Percentiles rank a stretch among this genome's conserved stretches.
phyloP scores from a whole-genome alignment of 345 rosid genomes.

The Combretum micranthum region DNA sequence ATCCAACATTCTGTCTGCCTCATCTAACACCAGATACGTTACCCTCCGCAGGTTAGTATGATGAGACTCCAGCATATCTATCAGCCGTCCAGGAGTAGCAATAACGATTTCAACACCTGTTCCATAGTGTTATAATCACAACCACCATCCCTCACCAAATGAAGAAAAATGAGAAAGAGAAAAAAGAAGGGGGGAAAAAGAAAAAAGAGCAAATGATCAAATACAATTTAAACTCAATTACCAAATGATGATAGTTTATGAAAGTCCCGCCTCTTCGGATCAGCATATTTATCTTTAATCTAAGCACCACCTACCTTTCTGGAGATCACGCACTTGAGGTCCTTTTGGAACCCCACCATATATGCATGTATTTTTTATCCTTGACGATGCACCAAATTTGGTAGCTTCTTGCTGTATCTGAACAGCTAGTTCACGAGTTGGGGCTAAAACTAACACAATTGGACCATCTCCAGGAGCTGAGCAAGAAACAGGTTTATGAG shows the following conservation, averaged over 20 bases:
- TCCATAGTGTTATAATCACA: background rate
- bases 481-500: slow-evolving; percentile 7
- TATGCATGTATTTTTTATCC: slow-evolving; percentile 85
- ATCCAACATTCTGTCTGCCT: slow-evolving; percentile 98
- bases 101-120: slow-evolving; percentile 94
- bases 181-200: slow-evolving; percentile 6
- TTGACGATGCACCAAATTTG: slow-evolving; percentile 93
- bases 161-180: slow-evolving; percentile 6
- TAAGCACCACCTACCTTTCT: slow-evolving; percentile 70
- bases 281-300: slow-evolving; percentile 29
- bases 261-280: slow-evolving; percentile 25
- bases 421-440: slow-evolving; percentile 98
- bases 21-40: slow-evolving; percentile 96
- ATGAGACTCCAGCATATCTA: slow-evolving; percentile 97
- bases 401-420: slow-evolving; percentile 98
- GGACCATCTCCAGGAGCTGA: slow-evolving; percentile 98
- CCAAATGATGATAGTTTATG: slow-evolving; percentile 26
- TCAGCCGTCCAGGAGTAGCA: slow-evolving; percentile 98
- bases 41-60: slow-evolving; percentile 91
- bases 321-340: slow-evolving; percentile 99
- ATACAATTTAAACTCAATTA: slow-evolving; percentile 18
- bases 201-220: background rate
- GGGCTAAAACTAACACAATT: slow-evolving; percentile 95
- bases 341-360: slow-evolving; percentile 99
- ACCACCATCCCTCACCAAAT: background rate